A percentile compares a stretch with the other conserved stretches of the same genome.
Evolutionary conservation across 805 yeast genomes (phyloP).

Genomic region (Candida schatavii): DNA sequence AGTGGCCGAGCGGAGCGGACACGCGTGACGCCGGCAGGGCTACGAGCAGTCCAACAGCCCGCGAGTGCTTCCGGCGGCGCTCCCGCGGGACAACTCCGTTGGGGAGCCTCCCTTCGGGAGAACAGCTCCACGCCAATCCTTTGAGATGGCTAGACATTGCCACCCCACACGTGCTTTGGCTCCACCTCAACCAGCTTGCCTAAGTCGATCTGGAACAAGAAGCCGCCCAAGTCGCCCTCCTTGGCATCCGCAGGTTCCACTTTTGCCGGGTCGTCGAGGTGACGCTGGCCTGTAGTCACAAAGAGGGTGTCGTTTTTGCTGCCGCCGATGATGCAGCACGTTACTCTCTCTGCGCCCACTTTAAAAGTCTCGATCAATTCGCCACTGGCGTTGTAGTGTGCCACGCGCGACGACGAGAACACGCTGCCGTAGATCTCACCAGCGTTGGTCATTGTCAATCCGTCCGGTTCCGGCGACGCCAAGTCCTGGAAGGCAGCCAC

Average conservation of each 20-base stretch:
- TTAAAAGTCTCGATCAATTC: conserved; percentile 46
- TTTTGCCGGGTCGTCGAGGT: conserved; percentile 38
- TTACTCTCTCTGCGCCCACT: conserved; percentile 59
- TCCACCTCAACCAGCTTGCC: conserved; percentile 26
- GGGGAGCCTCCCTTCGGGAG: no score
- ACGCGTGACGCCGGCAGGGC: no score
- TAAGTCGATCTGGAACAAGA: conserved; percentile 47
- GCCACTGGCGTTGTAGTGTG: conserved; percentile 60
- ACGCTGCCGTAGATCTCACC: conserved; percentile 65
- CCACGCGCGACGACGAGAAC: conserved; percentile 58
- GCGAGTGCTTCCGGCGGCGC: no score
- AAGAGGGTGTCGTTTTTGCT: conserved; percentile 52
- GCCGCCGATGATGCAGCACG: conserved; percentile 74
- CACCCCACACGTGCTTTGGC: conserved; percentile 30
- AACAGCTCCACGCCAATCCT: no score
- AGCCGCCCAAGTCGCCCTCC: conserved; percentile 59
- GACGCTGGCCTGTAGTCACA: conserved; percentile 63
- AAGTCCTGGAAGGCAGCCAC: conserved; percentile 34
- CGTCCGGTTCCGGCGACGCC: conserved; percentile 68
- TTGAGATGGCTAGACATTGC: no score
- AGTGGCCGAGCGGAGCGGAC: no score
- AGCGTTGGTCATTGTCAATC: conserved; percentile 56
- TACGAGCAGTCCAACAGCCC: no score
- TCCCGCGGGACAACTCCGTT: no score
- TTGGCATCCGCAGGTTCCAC: conserved; percentile 20